Evolutionary conservation across 1,139 yeast species (phyloP).

Genomic region (Barnettozyma hawaiiensis): DNA sequence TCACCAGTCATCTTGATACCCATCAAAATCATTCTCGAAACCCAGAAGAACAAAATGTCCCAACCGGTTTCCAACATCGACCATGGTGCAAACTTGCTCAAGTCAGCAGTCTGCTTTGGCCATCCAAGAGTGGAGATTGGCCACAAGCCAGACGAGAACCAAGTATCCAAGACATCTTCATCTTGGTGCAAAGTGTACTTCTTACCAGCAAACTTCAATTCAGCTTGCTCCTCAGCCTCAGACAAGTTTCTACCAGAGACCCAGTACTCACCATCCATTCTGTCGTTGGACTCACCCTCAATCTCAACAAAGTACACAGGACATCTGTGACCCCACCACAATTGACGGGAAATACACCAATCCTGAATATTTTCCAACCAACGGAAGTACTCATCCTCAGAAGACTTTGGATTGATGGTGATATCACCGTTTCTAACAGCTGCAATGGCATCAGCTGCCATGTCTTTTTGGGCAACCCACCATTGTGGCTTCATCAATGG

Average conservation of each 20-base stretch:
- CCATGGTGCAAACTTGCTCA: conserved; percentile 81
- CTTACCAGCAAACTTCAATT: conserved; percentile 60
- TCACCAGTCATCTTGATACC: conserved; percentile 87
- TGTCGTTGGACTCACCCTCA: conserved; percentile 55
- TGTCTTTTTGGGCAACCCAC: conserved; percentile 93
- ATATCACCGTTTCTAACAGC: conserved; percentile 83
- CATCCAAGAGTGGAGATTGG: conserved; percentile 95
- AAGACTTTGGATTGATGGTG: conserved; percentile 78
- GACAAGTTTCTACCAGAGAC: conserved; percentile 78
- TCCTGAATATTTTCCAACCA: conserved; percentile 97
- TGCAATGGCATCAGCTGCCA: conserved; percentile 83
- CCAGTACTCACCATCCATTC: conserved; percentile 74
- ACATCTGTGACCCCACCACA: conserved; percentile 99
- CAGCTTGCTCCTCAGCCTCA: conserved; percentile 84
- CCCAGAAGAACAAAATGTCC: conserved; percentile 99
- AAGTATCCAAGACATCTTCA: conserved; percentile 96
- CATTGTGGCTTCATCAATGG: conserved; percentile 97
- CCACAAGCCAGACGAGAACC: conserved; percentile 99
- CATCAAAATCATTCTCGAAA: conserved; percentile 89
- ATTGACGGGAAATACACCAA: conserved; percentile 98
- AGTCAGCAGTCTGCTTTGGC: conserved; percentile 77
- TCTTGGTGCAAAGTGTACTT: conserved; percentile 83
- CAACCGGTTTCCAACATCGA: conserved; percentile 96
- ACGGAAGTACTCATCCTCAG: conserved; percentile 89
- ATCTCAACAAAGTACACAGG: conserved; percentile 86